Percentiles rank a stretch among this genome's conserved stretches.
Evolutionary conservation across 1,284 basidiomycete species (phyloP).

Genomic region (Violaceomyces palustris): DNA sequence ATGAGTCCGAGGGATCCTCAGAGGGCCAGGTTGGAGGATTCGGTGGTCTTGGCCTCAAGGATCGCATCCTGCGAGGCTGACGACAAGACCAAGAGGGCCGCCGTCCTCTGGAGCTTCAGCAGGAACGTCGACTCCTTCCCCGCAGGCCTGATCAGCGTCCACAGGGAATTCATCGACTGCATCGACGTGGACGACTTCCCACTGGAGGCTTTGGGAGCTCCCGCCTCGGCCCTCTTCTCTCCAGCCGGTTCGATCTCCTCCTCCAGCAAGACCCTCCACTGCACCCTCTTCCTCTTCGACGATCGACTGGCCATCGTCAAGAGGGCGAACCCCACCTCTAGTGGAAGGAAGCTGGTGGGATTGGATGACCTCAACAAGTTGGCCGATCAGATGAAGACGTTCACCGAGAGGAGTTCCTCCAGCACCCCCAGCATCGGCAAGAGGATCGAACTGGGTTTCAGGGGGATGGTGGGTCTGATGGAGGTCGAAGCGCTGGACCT

Average conservation of each 20-base stretch:
- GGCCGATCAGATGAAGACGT: constrained; percentile 52
- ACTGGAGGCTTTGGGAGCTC: constrained; percentile 5
- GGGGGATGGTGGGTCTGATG: constrained; percentile 76
- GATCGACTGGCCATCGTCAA: constrained; percentile 90
- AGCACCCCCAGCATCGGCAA: constrained; percentile 55
- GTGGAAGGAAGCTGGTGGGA: constrained; percentile 71
- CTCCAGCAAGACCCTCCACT: constrained; percentile 60
- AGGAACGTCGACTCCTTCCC: constrained; percentile 87
- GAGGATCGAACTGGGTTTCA: constrained; percentile 76
- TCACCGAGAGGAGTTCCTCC: constrained; percentile 51
- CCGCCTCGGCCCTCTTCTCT: neutral
- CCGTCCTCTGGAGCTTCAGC: constrained; percentile 79
- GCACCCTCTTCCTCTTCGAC: constrained; percentile 87
- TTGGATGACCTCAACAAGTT: constrained; percentile 78
- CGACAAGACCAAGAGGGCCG: constrained; percentile 80
- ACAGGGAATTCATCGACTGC: constrained; percentile 81
- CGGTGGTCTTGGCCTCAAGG: constrained; percentile 76
- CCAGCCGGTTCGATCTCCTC: constrained; percentile 6
- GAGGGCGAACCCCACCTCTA: constrained; percentile 67
- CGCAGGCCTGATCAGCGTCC: constrained; percentile 58
- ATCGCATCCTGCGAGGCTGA: constrained; percentile 91
- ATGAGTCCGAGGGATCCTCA: constrained; percentile 51
- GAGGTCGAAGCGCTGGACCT: constrained; percentile 65
- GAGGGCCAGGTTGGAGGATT: constrained; percentile 67
- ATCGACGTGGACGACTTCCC: constrained; percentile 80